These are phyloP conservation scores for Paracorniculantispora psalliotae DNA, from an alignment of 2,329 filamentous ascomycete species.

Conservation along the genomic window DNA sequence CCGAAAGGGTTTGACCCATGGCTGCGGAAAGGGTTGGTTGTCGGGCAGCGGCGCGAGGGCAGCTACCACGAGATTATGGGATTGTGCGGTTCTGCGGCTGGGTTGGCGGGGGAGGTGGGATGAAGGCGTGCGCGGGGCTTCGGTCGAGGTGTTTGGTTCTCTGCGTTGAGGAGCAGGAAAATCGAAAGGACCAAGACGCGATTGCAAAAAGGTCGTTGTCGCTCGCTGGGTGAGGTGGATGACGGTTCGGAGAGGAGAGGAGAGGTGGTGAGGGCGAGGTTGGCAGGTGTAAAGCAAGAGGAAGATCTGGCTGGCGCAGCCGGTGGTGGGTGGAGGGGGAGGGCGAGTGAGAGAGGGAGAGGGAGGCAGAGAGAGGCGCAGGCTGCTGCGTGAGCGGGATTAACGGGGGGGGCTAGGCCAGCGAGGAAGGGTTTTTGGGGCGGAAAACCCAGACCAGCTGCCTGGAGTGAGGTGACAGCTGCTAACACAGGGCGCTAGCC, in stretches of 20 bases:
- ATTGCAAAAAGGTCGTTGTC: background rate
- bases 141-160: background rate
- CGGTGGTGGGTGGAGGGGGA: background rate
- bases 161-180: background rate
- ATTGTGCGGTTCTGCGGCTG: constrained; percentile 8
- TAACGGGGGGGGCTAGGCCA: too few relatives aligned
- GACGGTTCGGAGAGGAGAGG: background rate
- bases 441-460: too few relatives aligned
- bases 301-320: background rate
- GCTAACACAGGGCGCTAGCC: too few relatives aligned
- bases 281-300: background rate
- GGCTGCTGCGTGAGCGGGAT: too few relatives aligned
- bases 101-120: constrained; percentile 10
- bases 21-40: constrained; percentile 19
- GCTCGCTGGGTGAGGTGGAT: background rate
- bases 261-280: background rate
- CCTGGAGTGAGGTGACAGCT: too few relatives aligned
- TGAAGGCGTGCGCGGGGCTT: constrained; percentile 10
- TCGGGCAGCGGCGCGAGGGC: constrained; percentile 13
- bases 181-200: background rate
- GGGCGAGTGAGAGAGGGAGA: constrained; percentile 10
- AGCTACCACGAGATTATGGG: constrained; percentile 13
- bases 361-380: too few relatives aligned
- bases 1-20: constrained; percentile 99
- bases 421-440: too few relatives aligned